Conservation (phyloP, 495 filamentous ascomycete species). For the Lichina pygmaea region DNA sequence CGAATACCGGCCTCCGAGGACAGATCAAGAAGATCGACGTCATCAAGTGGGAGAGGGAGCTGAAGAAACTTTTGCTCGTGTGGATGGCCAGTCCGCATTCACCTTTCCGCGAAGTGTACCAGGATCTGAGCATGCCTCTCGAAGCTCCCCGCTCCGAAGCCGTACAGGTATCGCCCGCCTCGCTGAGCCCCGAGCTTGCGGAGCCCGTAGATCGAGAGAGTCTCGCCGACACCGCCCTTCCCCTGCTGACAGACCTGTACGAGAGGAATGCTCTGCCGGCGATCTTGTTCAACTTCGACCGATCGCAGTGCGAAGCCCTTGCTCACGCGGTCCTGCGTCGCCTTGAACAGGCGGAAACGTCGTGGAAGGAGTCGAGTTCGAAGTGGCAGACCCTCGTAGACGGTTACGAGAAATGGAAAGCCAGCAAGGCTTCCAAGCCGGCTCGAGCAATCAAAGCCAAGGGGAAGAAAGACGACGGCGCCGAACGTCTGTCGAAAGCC, state of each 20-base stretch:
- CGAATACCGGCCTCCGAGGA: slow-evolving; percentile 12
- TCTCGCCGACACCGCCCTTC: slow-evolving; percentile 22
- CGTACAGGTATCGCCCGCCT: slow-evolving; percentile 3
- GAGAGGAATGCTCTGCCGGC: slow-evolving; percentile 38
- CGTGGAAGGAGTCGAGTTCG: slow-evolving; percentile 25
- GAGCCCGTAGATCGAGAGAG: slow-evolving; percentile 5
- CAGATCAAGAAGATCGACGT: slow-evolving; percentile 33
- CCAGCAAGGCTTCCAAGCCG: slow-evolving; percentile 13
- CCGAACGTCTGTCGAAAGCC: slow-evolving; percentile 19
- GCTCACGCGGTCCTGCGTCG: slow-evolving; percentile 18
- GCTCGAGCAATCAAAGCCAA: slow-evolving; percentile 12
- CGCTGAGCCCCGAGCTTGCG: not conserved
- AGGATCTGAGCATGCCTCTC: slow-evolving; percentile 7
- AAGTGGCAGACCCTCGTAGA: slow-evolving; percentile 30
- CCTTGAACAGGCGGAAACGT: slow-evolving; percentile 22
- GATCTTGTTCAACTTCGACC: slow-evolving; percentile 53
- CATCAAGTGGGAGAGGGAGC: slow-evolving; percentile 29
- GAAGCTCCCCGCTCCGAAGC: slow-evolving; percentile 1
- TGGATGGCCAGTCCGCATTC: slow-evolving; percentile 35
- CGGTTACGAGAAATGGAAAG: slow-evolving; percentile 24
- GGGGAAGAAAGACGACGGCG: slow-evolving; percentile 14
- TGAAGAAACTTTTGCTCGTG: slow-evolving; percentile 27
- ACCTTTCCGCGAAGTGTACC: slow-evolving; percentile 32
- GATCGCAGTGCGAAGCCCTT: slow-evolving; percentile 30
- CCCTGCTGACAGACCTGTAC: slow-evolving; percentile 33